Conservation (phyloP, 2,329 filamentous ascomycete genomes). For the Trichoderma citrinoviride region DNA sequence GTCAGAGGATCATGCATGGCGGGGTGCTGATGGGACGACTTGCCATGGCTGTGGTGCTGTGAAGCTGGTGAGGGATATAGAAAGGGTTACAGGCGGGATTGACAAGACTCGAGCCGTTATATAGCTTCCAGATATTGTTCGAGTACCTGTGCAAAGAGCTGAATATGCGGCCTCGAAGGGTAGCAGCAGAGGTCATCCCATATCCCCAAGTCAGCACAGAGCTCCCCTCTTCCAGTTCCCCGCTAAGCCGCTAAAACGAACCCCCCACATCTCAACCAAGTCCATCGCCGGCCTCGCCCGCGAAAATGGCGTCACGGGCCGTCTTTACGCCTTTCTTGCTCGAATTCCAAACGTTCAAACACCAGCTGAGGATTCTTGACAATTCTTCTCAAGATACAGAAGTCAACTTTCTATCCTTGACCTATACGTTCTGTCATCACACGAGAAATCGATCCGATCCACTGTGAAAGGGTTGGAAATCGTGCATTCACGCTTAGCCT, state of each 20-base stretch:
- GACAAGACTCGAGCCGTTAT: background rate
- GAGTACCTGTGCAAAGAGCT: background rate
- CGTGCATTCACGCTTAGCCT: background rate
- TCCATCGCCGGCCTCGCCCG: conserved; percentile 3
- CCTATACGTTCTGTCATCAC: too few relatives aligned
- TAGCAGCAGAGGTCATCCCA: background rate
- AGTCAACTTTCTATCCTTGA: background rate
- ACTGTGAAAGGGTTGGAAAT: too few relatives aligned
- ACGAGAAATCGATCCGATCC: too few relatives aligned
- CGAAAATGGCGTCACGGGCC: conserved; percentile 22
- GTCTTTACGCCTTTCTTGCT: background rate
- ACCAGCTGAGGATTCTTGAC: background rate
- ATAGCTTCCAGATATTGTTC: too few relatives aligned
- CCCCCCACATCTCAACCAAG: background rate
- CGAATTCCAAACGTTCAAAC: background rate
- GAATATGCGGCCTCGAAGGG: background rate
- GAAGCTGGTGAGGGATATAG: background rate
- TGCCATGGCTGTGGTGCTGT: background rate
- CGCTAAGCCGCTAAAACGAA: background rate
- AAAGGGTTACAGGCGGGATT: background rate
- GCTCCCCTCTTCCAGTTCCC: conserved; percentile 5
- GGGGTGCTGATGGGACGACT: background rate
- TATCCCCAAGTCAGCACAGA: too few relatives aligned
- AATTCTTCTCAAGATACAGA: background rate
- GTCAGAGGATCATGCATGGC: background rate